Evolutionary conservation across 768 basidiomycete genomes (phyloP), one percentile per base, ranked within the genome.

Genomic region (Rhizopogon vesiculosus): DNA sequence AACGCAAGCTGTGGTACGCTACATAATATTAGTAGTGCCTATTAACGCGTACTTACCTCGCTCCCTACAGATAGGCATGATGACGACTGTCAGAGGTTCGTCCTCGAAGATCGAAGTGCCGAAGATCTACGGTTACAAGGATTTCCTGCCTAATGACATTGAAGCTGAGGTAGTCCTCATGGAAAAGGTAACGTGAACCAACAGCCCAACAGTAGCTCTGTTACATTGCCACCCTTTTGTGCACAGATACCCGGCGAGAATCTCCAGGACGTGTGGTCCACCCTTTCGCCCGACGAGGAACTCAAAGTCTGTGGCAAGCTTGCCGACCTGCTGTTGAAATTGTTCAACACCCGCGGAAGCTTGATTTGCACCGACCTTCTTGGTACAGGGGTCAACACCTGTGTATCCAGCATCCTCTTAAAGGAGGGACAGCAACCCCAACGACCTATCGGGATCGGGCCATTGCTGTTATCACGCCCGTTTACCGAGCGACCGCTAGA

Each of bases 91-190:
- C 18, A 51, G 38, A 13, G 48, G 57, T 42, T 55, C 60, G 38
- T 51, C 58, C 10, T 59, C 54, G 19, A 58, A 56, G 39, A 59
- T 68, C 29, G 56, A 55, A 18, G 65, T 66, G 12, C 68, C 68
- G 10, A 68, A 69, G 54, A 62, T 69, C 33, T 68, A 70, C 29
- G 65, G 62, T 18, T 69, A 64, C 41, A 58, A 57, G 39, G 68
- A 69, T 53, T 57, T 64, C 56, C 35, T 61, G 33, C 60, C 64
- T 15, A 68, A 70, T 54, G 60, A 61, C 28, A 59, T 70, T 16
- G 68, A 66, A 38, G 67, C 68, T 12, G 68, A 69, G 45, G 68
- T 69, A 10, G 68, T 69, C 19, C 59, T 69, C 22, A 56, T 69
- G 29, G 69, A 69, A 54, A 64, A 70, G 65, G 68, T 69, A 55